A percentile compares a stretch with the other conserved stretches of the same genome.
Conservation (phyloP, 1,284 basidiomycete species). For the Termitomyces sp. region DNA sequence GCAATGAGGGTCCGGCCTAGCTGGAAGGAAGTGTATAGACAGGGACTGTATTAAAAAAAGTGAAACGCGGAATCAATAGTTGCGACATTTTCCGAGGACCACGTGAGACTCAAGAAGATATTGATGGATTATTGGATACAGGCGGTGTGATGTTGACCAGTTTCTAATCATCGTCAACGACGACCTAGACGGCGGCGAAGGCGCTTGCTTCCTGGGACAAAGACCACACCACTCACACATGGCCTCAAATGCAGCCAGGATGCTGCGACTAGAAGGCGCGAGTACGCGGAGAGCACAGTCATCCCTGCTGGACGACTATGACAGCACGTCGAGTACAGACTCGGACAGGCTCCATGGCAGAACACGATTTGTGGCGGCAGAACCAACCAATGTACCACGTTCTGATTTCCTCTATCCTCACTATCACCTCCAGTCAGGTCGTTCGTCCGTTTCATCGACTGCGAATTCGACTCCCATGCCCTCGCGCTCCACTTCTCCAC, state of each 20-base stretch:
- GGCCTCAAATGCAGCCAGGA: constrained; percentile 16
- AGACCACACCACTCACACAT: constrained; percentile 3
- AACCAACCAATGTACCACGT: constrained; percentile 19
- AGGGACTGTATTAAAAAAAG: constrained; percentile 39
- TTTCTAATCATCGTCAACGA: constrained; percentile 12
- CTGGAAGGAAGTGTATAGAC: constrained; percentile 63
- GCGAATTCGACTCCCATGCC: constrained; percentile 39
- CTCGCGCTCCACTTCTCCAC: constrained; percentile 45
- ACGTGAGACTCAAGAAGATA: constrained; percentile 5
- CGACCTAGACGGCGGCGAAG: constrained; percentile 14
- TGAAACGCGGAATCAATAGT: not conserved
- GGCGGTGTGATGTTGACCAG: not conserved
- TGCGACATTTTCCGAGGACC: constrained; percentile 7
- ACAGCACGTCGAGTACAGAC: constrained; percentile 37
- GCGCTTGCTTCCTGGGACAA: constrained; percentile 10
- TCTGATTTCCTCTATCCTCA: constrained; percentile 32
- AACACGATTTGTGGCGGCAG: constrained; percentile 20
- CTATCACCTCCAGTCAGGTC: constrained; percentile 25
- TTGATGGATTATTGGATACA: constrained; percentile 11
- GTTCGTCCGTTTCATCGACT: constrained; percentile 37
- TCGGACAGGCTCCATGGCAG: constrained; percentile 28
- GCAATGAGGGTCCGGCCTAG: constrained; percentile 57
- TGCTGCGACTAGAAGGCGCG: constrained; percentile 16
- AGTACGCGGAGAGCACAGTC: constrained; percentile 18
- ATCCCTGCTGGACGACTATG: constrained; percentile 28